phyloP scores from a whole-genome alignment of 106 monocot species.

The Dioscorea zingiberensis region DNA sequence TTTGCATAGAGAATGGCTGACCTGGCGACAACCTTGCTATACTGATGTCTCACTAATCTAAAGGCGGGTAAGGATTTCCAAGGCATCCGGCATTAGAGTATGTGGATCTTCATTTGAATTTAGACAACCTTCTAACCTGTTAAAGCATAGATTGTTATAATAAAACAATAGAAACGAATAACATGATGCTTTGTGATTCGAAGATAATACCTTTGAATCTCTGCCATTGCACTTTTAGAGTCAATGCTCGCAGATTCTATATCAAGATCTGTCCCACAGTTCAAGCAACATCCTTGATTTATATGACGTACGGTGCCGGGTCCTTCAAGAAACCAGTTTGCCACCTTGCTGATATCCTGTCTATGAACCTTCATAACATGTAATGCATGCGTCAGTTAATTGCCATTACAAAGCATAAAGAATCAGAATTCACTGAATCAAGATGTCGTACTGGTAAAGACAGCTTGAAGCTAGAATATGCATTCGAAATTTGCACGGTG shows the following conservation, averaged over 20 bases:
- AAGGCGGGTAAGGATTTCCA: constrained; percentile 41
- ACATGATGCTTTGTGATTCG: not conserved
- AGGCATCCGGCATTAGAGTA: constrained; percentile 18
- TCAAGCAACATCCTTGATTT: constrained; percentile 55
- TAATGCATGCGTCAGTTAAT: no score
- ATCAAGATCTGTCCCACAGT: constrained; percentile 44
- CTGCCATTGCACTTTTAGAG: constrained; percentile 21
- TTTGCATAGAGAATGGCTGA: constrained; percentile 15
- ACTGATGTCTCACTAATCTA: constrained; percentile 61
- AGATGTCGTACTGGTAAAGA: constrained; percentile 34
- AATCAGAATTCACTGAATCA: no score
- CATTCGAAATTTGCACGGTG: constrained; percentile 19
- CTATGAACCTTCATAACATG: constrained; percentile 20
- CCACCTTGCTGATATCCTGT: constrained; percentile 43
- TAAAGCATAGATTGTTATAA: not conserved
- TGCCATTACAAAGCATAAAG: no score
- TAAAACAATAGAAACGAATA: no score
- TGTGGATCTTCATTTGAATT: constrained; percentile 9
- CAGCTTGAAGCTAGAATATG: constrained; percentile 19
- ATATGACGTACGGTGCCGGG: constrained; percentile 8
- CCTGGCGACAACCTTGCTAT: constrained; percentile 81
- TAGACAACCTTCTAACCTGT: constrained; percentile 45
- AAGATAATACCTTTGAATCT: constrained; percentile 42
- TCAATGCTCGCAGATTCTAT: constrained; percentile 15
- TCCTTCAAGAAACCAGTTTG: constrained; percentile 30